Evolutionary conservation across 148 eudicot genomes (phyloP).

Genomic region (Cornus suecica): DNA sequence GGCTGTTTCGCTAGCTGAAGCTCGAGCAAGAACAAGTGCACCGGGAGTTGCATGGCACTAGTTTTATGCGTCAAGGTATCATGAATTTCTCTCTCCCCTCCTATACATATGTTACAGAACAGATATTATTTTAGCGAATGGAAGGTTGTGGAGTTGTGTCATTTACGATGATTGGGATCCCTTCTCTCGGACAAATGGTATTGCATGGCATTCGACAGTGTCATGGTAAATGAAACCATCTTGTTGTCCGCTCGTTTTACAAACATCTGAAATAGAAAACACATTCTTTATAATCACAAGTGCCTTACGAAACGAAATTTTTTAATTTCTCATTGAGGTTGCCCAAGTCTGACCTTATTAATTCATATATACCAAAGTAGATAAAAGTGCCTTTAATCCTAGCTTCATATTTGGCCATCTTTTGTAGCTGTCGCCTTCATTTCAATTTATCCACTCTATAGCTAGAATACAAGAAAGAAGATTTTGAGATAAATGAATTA

Average conservation of each 20-base stretch:
- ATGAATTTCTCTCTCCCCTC: slow-evolving; percentile 9
- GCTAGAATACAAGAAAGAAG: no score
- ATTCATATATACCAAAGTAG: not conserved
- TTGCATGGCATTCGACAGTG: no score
- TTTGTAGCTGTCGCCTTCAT: no score
- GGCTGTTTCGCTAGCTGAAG: slow-evolving; percentile 95
- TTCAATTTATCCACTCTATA: no score
- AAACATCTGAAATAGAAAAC: no score
- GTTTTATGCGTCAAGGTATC: slow-evolving; percentile 13
- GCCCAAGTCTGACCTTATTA: not conserved
- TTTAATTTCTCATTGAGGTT: not conserved
- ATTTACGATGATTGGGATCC: not conserved
- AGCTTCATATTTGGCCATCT: no score
- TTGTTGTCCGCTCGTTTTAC: no score
- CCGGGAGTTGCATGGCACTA: slow-evolving; percentile 84
- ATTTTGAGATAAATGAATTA: no score
- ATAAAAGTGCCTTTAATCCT: no score
- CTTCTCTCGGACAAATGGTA: no score
- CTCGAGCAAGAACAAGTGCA: slow-evolving; percentile 52
- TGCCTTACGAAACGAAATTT: not conserved
- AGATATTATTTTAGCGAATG: slow-evolving; percentile 16
- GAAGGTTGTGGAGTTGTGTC: slow-evolving; percentile 10
- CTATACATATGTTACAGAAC: slow-evolving; percentile 33
- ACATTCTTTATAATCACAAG: no score
- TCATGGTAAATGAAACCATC: no score